Evolutionary conservation across 345 rosid species (phyloP).

Genomic region (Rhizophora mangle): DNA sequence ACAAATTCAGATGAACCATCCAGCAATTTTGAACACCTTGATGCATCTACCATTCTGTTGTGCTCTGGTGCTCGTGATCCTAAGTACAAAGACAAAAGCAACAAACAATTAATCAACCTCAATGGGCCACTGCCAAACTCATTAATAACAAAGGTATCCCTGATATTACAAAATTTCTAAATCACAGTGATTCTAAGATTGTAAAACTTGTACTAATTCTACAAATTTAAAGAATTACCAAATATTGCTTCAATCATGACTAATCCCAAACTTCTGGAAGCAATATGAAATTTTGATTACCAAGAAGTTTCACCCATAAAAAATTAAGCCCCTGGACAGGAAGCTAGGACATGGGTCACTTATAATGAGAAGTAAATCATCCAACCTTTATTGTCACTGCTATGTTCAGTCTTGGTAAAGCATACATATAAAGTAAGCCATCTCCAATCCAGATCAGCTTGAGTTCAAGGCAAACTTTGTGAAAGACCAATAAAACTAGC

Average conservation of each 20-base stretch:
- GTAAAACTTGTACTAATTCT: not conserved
- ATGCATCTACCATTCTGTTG: conserved; percentile 21
- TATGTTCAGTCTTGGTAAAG: not conserved
- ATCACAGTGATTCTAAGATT: too few relatives aligned
- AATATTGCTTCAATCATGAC: not conserved
- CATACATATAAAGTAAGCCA: not conserved
- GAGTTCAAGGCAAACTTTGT: not conserved
- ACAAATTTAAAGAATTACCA: not conserved
- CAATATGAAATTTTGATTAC: not conserved
- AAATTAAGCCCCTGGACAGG: not conserved
- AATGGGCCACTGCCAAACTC: not conserved
- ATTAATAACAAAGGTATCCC: conserved; percentile 1
- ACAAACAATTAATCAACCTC: conserved; percentile 2
- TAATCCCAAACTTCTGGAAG: not conserved
- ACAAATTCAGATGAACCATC: conserved; percentile 78
- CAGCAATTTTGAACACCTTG: conserved; percentile 46
- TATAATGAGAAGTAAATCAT: not conserved
- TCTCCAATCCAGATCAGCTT: not conserved
- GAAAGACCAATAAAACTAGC: not conserved
- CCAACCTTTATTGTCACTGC: not conserved
- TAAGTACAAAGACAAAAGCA: conserved; percentile 19
- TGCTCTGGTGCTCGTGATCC: conserved; percentile 38
- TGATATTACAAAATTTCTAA: not conserved
- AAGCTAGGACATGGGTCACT: not conserved
- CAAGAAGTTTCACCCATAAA: not conserved